Percentiles rank a stretch among this genome's conserved stretches.
phyloP scores from a whole-genome alignment of 2,329 filamentous ascomycete species.

The Aspergillus quadrilineatus region DNA sequence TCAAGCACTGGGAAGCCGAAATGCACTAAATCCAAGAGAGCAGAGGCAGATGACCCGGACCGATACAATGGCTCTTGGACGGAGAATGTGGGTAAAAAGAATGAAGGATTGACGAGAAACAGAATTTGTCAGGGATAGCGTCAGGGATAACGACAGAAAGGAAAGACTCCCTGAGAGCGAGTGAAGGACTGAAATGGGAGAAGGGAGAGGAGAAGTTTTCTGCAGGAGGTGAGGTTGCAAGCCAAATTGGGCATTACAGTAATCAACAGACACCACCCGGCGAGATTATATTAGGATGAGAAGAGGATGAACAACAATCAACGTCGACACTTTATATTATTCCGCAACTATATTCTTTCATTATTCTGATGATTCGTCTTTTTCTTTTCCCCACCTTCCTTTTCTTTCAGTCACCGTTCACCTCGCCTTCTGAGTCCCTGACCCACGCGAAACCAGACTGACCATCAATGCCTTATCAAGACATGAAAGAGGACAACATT shows the following conservation, averaged over 20 bases:
- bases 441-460: slow-evolving; percentile 6
- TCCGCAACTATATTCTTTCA: background rate
- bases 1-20: slow-evolving; percentile 9
- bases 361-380: background rate
- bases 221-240: slow-evolving; percentile 1
- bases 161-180: slow-evolving; percentile 11
- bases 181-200: slow-evolving; percentile 6
- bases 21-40: slow-evolving; percentile 13
- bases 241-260: background rate
- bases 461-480: background rate
- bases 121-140: slow-evolving; percentile 4
- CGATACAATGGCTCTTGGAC: slow-evolving; percentile 7
- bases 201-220: slow-evolving; percentile 7
- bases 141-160: slow-evolving; percentile 9
- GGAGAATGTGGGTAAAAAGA: slow-evolving; percentile 15
- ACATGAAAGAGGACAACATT: background rate
- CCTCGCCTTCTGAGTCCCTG: slow-evolving; percentile 7
- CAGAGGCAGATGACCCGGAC: slow-evolving; percentile 14
- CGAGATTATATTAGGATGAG: background rate
- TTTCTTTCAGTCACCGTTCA: background rate
- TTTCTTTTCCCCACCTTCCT: slow-evolving; percentile 5
- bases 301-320: background rate
- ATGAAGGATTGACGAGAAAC: slow-evolving; percentile 19
- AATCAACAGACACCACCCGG: background rate
- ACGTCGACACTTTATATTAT: background rate